Base-by-base conservation (phyloP, 2,329 filamentous ascomycete species). In the Diaporthe ampelina region DNA sequence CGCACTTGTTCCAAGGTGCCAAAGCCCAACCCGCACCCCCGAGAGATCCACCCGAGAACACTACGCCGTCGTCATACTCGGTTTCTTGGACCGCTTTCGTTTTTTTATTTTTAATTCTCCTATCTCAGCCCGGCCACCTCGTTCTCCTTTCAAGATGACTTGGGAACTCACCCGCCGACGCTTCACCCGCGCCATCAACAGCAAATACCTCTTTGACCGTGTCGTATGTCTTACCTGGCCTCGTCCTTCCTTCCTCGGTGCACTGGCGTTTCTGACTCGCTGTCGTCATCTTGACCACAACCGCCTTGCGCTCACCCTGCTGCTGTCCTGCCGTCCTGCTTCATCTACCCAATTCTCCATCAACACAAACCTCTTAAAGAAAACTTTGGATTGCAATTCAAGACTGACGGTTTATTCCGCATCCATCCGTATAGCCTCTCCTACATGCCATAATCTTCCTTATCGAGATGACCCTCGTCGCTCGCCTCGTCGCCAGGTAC, bases 381-480 rank as follows among this genome's bases (percentile, higher is more conserved):
- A 15, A 32, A 17, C 15, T 24, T 11, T 24, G 26, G 32, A 52
- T 32, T 45, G 24, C 24, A 50, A 37, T 26, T n/a, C 29, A n/a
- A 29, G 8, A 68, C 35, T 29, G 35, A 67, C 52, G 48, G 52
- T 24, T 75, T 72, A 70, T 76, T 76, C 77, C 70, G 76, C 76
- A 50, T 73, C 70, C 71, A 10, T 65, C 19, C 4, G 17, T 78
- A 77, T 83, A 98, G 97, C 96, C 97, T 80, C 88, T 98, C 72
- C 87, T 98, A 74, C 95, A 98, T 86, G 88, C 92, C 75, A 87
- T 97, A 80, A 90, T 98, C 77, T 94, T 98, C 83, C 83, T 98
- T 58, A 89, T 98, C 84, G 94, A 99, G 85, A 94, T 98, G 91
- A 92, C 91, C 74, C 92, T 97, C 83, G 90, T 96, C 76, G 94